phyloP scores from a whole-genome alignment of 805 yeast species.

The Yamadazyma tumulicola region DNA sequence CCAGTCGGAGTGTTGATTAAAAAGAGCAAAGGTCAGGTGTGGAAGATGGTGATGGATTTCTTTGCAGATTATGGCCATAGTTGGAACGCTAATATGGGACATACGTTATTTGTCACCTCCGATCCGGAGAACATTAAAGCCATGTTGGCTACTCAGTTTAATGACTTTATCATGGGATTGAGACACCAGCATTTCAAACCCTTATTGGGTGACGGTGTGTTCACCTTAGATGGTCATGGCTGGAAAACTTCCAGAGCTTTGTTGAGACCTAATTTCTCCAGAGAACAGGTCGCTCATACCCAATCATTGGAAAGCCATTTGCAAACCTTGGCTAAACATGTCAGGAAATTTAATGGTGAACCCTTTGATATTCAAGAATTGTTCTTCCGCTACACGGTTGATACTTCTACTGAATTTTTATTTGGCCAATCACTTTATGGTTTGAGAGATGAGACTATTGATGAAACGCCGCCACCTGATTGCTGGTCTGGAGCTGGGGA shows the following conservation, averaged over 20 bases:
- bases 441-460: constrained; percentile 26
- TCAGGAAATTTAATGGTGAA: constrained; percentile 18
- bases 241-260: constrained; percentile 36
- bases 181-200: constrained; percentile 28
- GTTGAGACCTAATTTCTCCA: constrained; percentile 33
- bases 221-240: constrained; percentile 32
- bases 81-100: constrained; percentile 19
- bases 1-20: constrained; percentile 8
- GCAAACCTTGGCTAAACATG: constrained; percentile 21
- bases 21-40: constrained; percentile 12
- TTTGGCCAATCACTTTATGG: constrained; percentile 33
- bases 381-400: constrained; percentile 31
- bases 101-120: constrained; percentile 20
- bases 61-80: constrained; percentile 13
- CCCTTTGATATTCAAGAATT: constrained; percentile 29
- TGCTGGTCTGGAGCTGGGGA: constrained; percentile 10
- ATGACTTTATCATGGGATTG: constrained; percentile 28
- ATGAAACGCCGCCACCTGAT: constrained; percentile 22
- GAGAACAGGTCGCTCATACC: constrained; percentile 31
- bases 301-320: constrained; percentile 25
- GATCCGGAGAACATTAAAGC: constrained; percentile 35
- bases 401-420: constrained; percentile 36
- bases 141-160: constrained; percentile 31
- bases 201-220: constrained; percentile 33
- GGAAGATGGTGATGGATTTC: constrained; percentile 12